Evolutionary conservation across 768 basidiomycete genomes (phyloP).

Genomic region (Rhizopogon salebrosus): DNA sequence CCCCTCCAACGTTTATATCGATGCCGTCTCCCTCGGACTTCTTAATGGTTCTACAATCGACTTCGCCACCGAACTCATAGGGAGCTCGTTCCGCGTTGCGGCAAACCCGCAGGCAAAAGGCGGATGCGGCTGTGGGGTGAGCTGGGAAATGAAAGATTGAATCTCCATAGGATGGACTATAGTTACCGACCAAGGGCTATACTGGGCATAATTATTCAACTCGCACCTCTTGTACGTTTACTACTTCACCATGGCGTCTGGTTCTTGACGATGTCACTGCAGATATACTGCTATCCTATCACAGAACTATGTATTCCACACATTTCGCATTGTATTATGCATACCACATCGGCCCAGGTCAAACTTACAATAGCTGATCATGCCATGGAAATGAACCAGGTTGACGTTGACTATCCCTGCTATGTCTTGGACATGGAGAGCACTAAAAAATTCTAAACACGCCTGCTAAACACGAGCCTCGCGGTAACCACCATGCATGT

Average conservation of each 20-base stretch:
- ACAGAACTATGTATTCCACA: not conserved
- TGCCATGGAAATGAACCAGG: not conserved
- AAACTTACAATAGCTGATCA: not conserved
- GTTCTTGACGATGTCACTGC: not conserved
- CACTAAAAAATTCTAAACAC: too few relatives aligned
- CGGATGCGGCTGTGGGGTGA: slow-evolving; percentile 93
- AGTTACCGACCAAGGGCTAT: too few relatives aligned
- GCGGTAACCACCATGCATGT: not conserved
- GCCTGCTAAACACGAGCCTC: not conserved
- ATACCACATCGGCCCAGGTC: not conserved
- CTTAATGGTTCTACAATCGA: slow-evolving; percentile 88
- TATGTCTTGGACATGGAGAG: not conserved
- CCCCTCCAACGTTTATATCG: slow-evolving; percentile 77
- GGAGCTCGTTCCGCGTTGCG: slow-evolving; percentile 77
- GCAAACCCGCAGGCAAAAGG: slow-evolving; percentile 91
- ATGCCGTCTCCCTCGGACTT: slow-evolving; percentile 78
- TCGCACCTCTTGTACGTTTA: not conserved
- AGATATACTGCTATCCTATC: not conserved
- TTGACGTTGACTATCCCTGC: not conserved
- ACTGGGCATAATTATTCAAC: not conserved
- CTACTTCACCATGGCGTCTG: not conserved
- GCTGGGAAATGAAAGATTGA: slow-evolving; percentile 76
- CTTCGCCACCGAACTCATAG: slow-evolving; percentile 92
- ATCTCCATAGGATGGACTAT: not conserved
- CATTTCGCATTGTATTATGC: too few relatives aligned